A percentile compares a stretch with the other conserved stretches of the same genome.
phyloP scores from a whole-genome alignment of 768 basidiomycete genomes.

The Dioszegia hungarica region DNA sequence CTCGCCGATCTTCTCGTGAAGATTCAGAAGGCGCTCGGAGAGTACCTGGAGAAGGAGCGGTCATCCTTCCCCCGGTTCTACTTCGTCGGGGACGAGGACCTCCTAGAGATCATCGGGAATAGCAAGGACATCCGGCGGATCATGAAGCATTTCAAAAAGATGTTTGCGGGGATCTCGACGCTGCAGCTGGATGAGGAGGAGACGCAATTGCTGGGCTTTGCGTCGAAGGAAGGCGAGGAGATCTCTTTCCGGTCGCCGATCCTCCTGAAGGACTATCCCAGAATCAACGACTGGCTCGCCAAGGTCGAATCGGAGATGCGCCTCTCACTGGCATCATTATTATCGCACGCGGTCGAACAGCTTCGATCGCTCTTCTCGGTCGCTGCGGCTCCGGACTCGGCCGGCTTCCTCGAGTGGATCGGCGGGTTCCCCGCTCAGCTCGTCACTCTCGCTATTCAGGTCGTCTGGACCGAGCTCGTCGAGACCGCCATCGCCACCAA shows the following conservation, averaged over 20 bases:
- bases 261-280: conserved; percentile 83
- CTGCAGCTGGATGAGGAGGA: conserved; percentile 69
- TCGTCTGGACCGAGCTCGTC: conserved; percentile 85
- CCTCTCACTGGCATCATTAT: conserved; percentile 72
- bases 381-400: conserved; percentile 56
- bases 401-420: conserved; percentile 81
- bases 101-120: conserved; percentile 98
- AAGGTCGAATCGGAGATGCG: conserved; percentile 91
- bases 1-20: conserved; percentile 92
- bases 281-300: conserved; percentile 98
- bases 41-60: conserved; percentile 95
- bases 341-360: conserved; percentile 73
- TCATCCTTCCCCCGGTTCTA: conserved; percentile 99
- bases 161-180: conserved; percentile 97
- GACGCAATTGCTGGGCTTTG: conserved; percentile 85
- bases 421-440: conserved; percentile 92
- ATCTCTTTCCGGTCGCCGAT: conserved; percentile 79
- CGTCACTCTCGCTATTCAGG: conserved; percentile 89
- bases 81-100: conserved; percentile 97
- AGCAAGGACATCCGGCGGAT: conserved; percentile 97
- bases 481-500: conserved; percentile 54
- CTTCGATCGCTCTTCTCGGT: conserved; percentile 74
- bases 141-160: conserved; percentile 99
- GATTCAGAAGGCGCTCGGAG: conserved; percentile 98
- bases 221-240: conserved; percentile 92